Percentiles rank a stretch among this genome's conserved stretches.
Evolutionary conservation across 129 eudicot genomes (phyloP).

Genomic region (Flaveria robusta): DNA sequence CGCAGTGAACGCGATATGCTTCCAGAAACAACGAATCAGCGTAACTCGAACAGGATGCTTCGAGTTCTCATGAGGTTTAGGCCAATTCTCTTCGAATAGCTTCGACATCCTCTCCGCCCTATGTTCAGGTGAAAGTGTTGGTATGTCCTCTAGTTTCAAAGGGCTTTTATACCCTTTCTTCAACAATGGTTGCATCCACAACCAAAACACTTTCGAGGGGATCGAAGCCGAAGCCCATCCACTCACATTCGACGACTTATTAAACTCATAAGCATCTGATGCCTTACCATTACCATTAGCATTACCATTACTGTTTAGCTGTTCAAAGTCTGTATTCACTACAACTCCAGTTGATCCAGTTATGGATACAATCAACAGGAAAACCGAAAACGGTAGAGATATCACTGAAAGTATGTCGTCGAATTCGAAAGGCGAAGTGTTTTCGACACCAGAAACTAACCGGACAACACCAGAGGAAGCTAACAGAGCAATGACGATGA

Average conservation of each 20-base stretch:
- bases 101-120: constrained; percentile 68
- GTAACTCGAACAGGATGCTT: constrained; percentile 71
- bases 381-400: constrained; percentile 40
- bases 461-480: constrained; percentile 52
- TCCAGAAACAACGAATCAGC: constrained; percentile 82
- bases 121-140: constrained; percentile 76
- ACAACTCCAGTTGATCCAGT: constrained; percentile 64
- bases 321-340: constrained; percentile 29
- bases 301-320: constrained; percentile 11
- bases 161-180: constrained; percentile 60
- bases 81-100: constrained; percentile 72
- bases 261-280: constrained; percentile 30
- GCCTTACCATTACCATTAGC: constrained; percentile 31
- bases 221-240: constrained; percentile 69
- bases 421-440: constrained; percentile 20
- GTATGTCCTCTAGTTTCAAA: constrained; percentile 67
- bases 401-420: constrained; percentile 54
- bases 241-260: constrained; percentile 47
- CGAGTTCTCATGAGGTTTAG: constrained; percentile 67
- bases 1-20: constrained; percentile 56
- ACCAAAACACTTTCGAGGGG: constrained; percentile 65
- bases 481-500: constrained; percentile 38
- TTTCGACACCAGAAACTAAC: constrained; percentile 32
- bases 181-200: constrained; percentile 84
- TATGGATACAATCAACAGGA: constrained; percentile 55